Conservation (phyloP, 805 yeast species). For the Cyberlindnera maritima region DNA sequence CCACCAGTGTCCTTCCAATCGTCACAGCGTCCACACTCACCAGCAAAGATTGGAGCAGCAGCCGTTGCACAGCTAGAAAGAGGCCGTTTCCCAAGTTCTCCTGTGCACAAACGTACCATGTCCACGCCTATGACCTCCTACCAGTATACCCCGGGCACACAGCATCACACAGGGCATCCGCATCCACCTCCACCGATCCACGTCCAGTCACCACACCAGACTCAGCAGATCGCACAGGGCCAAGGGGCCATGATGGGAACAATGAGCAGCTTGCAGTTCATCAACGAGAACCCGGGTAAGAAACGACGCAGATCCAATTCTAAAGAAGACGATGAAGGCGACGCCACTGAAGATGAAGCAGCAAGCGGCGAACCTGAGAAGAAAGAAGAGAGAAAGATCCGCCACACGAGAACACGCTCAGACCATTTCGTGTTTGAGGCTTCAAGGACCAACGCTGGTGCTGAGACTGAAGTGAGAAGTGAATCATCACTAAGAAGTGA, state of each 20-base stretch:
- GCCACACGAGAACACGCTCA: constrained; percentile 22
- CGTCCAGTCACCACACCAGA: constrained; percentile 6
- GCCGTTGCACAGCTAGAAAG: constrained; percentile 54
- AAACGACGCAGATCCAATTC: constrained; percentile 30
- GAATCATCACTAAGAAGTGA: neutral
- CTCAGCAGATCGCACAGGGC: neutral
- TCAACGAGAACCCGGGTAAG: constrained; percentile 29
- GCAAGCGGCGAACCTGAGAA: constrained; percentile 1
- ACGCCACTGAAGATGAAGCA: constrained; percentile 16
- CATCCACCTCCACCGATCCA: constrained; percentile 1
- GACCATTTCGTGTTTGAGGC: constrained; percentile 15
- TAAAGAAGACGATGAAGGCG: constrained; percentile 18
- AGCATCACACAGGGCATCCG: neutral
- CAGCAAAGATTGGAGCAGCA: constrained; percentile 70
- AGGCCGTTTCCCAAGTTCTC: constrained; percentile 26
- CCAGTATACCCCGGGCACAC: constrained; percentile 2
- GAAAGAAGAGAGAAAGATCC: constrained; percentile 11
- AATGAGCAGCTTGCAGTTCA: constrained; percentile 27
- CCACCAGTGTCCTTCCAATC: constrained; percentile 23
- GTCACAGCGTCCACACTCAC: constrained; percentile 48
- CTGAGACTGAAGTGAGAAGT: neutral
- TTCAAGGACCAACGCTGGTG: neutral
- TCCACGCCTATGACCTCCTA: constrained; percentile 34
- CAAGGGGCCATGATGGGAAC: constrained; percentile 29
- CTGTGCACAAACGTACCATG: constrained; percentile 35